A percentile compares a stretch with the other conserved stretches of the same genome.
Evolutionary conservation across 2,329 filamentous ascomycete genomes (phyloP).

Genomic region (Eutypella sp.): DNA sequence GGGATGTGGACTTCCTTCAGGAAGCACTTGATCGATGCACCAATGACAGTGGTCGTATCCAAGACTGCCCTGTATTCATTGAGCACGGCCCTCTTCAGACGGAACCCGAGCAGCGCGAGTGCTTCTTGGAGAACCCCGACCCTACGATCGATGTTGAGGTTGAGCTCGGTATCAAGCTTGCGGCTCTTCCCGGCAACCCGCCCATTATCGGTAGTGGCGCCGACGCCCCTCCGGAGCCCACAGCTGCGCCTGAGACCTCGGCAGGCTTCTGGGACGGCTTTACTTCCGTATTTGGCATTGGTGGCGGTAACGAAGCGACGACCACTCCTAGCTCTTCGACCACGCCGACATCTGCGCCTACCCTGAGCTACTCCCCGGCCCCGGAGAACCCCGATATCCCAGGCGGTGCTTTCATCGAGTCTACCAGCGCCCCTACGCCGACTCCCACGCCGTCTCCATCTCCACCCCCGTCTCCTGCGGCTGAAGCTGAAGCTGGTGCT

Average conservation of each 20-base stretch:
- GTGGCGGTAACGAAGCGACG: too few relatives aligned
- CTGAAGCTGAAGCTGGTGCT: too few relatives aligned
- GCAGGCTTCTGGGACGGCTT: constrained; percentile 16
- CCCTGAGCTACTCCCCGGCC: constrained; percentile 22
- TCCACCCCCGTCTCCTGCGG: too few relatives aligned
- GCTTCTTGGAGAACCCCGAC: constrained; percentile 56
- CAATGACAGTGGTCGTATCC: constrained; percentile 60
- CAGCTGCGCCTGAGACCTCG: constrained; percentile 9
- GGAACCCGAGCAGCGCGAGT: constrained; percentile 49
- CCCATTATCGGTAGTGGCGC: constrained; percentile 29
- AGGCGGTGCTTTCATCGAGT: constrained; percentile 28
- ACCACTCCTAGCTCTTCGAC: constrained; percentile 8
- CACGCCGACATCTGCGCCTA: constrained; percentile 17
- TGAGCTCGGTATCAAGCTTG: constrained; percentile 31
- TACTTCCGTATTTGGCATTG: constrained; percentile 6
- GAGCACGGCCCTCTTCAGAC: constrained; percentile 46
- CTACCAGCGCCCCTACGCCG: constrained; percentile 7
- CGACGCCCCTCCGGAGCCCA: neutral
- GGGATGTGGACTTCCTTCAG: constrained; percentile 66
- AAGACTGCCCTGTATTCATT: constrained; percentile 71
- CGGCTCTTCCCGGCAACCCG: constrained; percentile 64
- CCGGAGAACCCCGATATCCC: constrained; percentile 9
- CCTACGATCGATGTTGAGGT: constrained; percentile 53
- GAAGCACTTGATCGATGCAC: constrained; percentile 72
- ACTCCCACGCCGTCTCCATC: constrained; percentile 9